Evolutionary conservation across 2,329 filamentous ascomycete species (phyloP), one percentile per base, ranked within the genome.

Genomic region (Aspergillus ustus): DNA sequence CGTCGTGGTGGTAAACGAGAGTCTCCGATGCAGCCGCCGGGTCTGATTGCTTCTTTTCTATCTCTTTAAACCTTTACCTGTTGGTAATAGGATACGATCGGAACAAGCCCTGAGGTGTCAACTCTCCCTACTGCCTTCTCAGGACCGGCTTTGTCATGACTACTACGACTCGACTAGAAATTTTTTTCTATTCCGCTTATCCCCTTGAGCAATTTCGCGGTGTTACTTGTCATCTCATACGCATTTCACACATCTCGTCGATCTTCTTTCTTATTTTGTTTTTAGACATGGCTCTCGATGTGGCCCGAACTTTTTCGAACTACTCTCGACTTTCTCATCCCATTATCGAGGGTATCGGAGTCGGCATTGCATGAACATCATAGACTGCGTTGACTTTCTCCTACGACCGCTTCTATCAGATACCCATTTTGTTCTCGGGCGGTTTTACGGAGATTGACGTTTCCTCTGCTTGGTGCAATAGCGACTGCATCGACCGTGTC

Each of bases 381-480:
- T 82, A 83, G 80, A 83, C 77, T 80, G 81, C 80, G 80, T 81
- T 82, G 77, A 75, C 73, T 77, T 75, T 74, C 70, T 72, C 71
- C 72, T 75, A 67, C 72, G 72, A 77, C 76, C 75, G 76, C 73
- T 79, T 78, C 73, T 71, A 72, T 75, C 78, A 79, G 78, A 81
- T 81, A 81, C 79, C 78, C 78, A 72, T 72, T 69, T 72, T 74
- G 71, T 72, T 79, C 74, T 80, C 76, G 75, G 76, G 72, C 74
- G 73, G 77, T 67, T 70, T 66, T 68, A 67, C 65, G 73, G 74
- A 73, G 72, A 71, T 66, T 76, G 74, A 73, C 69, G 73, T 74
- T 75, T 72, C 71, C 72, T 71, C 70, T 73, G 70, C 73, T 75
- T 74, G 74, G 72, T 73, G 74, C 69, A 72, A 67, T 72, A 71